Conservation (phyloP, 2,329 filamentous ascomycete genomes). For the Xylaria polymorpha region DNA sequence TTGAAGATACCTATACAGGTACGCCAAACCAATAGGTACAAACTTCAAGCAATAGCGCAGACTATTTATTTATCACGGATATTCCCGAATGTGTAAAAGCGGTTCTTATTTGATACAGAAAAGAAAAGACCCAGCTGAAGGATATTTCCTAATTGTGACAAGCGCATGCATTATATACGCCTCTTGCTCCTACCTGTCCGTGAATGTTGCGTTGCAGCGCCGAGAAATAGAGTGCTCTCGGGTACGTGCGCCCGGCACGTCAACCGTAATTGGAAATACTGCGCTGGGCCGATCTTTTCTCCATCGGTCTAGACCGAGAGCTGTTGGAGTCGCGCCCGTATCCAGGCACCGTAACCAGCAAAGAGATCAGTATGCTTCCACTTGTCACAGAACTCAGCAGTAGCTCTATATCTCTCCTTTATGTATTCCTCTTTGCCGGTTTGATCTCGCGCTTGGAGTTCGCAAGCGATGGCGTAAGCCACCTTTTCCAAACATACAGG, state of each 20-base stretch:
- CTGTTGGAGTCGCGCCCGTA: slow-evolving; percentile 48
- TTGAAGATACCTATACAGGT: neutral
- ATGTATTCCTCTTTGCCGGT: slow-evolving; percentile 42
- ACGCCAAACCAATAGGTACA: neutral
- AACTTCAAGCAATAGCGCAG: neutral
- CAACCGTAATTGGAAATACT: slow-evolving; percentile 7
- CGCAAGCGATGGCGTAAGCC: slow-evolving; percentile 48
- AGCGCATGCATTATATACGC: neutral
- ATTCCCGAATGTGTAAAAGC: neutral
- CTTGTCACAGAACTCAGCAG: slow-evolving; percentile 57
- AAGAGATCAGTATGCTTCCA: slow-evolving; percentile 59
- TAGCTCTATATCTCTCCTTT: slow-evolving; percentile 53
- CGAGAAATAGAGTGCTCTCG: neutral
- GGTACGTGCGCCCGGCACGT: slow-evolving; percentile 1
- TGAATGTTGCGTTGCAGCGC: neutral
- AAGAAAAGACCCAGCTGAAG: slow-evolving; percentile 11
- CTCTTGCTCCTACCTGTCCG: neutral
- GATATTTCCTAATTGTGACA: slow-evolving; percentile 25
- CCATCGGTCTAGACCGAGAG: slow-evolving; percentile 6
- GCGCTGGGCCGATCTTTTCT: slow-evolving; percentile 10
- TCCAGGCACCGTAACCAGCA: slow-evolving; percentile 59
- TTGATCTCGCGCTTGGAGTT: slow-evolving; percentile 38
- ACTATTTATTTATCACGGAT: neutral
- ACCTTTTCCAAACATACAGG: slow-evolving; percentile 69
- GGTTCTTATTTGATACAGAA: neutral